These are phyloP conservation scores for Musa beccarii DNA, from an alignment of 176 grass and related monocot species.

Conservation along the genomic window DNA sequence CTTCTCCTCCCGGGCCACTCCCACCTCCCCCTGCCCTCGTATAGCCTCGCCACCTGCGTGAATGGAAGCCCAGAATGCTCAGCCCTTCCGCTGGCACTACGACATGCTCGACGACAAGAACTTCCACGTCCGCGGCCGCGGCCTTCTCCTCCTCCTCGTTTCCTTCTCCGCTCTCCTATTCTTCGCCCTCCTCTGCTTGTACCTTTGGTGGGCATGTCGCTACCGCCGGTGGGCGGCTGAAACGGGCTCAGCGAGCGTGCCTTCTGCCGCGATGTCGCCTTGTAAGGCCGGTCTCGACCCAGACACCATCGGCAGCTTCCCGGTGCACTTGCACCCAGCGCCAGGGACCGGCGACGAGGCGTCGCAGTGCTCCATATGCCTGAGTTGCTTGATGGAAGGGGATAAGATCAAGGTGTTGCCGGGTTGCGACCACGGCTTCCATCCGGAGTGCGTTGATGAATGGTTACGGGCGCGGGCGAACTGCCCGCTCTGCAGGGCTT, in stretches of 20 bases:
- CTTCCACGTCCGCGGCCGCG: constrained; percentile 4
- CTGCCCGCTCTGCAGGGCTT: constrained; percentile 64
- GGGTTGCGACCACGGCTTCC: constrained; percentile 62
- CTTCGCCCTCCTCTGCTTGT: not conserved
- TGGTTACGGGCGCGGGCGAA: constrained; percentile 56
- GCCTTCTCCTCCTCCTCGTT: constrained; percentile 4
- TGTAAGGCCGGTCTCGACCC: constrained; percentile 24
- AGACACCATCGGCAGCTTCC: constrained; percentile 32
- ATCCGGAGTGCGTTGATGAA: constrained; percentile 73
- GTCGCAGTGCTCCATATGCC: constrained; percentile 61
- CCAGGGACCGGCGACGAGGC: constrained; percentile 10
- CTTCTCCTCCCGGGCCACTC: no score
- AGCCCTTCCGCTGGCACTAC: not conserved
- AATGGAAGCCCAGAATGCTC: not conserved
- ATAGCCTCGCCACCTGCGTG: not conserved
- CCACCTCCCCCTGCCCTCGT: no score
- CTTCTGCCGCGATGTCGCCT: not conserved
- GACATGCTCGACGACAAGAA: constrained; percentile 6
- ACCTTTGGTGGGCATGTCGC: constrained; percentile 6
- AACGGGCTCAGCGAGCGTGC: not conserved
- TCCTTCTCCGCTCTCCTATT: not conserved
- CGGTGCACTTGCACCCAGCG: constrained; percentile 32
- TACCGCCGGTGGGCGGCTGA: not conserved
- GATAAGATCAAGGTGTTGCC: constrained; percentile 77
- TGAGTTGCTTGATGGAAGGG: constrained; percentile 40